Evolutionary conservation across 352 stramenopile genomes (phyloP), one percentile per base, ranked within the genome.

Genomic region (Pythium insidiosum): DNA sequence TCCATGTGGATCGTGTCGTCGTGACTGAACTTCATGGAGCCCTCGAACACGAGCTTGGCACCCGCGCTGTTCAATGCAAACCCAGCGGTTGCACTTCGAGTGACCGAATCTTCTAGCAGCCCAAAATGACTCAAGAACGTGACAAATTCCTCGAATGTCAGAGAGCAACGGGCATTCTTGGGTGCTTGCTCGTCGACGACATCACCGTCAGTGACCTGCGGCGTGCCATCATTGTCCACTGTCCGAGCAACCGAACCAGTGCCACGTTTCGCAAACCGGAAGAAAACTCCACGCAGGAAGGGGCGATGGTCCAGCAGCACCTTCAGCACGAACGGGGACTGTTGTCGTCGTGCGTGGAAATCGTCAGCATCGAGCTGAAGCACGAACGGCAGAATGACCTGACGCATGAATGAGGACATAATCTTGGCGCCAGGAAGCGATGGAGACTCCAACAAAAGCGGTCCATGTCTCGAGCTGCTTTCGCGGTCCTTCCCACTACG

Each of bases 271-370:
- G 68, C 63, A 23, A 73, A 85, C 15, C 58, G 66, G 43, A 77
- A 81, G 31, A 85, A 83, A 2, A 83, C 38, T 0, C 44, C 42
- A 6, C 73, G 65, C 5, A 85, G 31, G 38, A 85, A 85, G 7
- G 67, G 48, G 1, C 73, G 69, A 22, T 83, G 68, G 31, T 85
- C 69, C 1, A 85, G 59, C 3, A 85, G 45, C 19, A 62, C 60
- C 10, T 59, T 56, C 6, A 44, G 40, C 0, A 83, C 63, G 6
- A 81, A 48, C 9, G 69, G 69, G 22, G 57, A 73, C 28, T 50
- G n/a, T n/a, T n/a, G n/a, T 61, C 15, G 78, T 46, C 45, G 67
- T 77, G 10, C 58, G 43, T 58, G 37, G 34, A 84, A 82, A 25
- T 75, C 54, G 1, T 53, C 47, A 23, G 68, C 50, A 5, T 65